A percentile compares a stretch with the other conserved stretches of the same genome.
These are phyloP conservation scores for Solanum chmielewskii DNA, from an alignment of 257 asterid genomes.

Conservation along the genomic window DNA sequence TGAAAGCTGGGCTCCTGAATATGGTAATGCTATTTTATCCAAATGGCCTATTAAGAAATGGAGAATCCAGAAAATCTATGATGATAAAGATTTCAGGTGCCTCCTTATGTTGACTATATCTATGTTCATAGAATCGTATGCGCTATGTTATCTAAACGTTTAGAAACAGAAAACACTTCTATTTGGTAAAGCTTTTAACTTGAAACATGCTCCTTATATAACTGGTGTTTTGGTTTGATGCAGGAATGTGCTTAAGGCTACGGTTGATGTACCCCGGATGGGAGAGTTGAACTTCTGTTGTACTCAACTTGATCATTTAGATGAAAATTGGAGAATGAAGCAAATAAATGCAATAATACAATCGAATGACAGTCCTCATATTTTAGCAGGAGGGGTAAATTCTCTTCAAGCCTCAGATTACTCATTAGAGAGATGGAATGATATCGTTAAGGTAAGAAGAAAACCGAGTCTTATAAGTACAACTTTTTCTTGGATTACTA, in stretches of 20 bases:
- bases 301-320: constrained; percentile 86
- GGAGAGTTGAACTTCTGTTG: constrained; percentile 75
- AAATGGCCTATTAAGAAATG: constrained; percentile 87
- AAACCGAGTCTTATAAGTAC: neutral
- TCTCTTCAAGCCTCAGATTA: constrained; percentile 87
- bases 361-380: constrained; percentile 54
- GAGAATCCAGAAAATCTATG: constrained; percentile 60
- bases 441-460: constrained; percentile 64
- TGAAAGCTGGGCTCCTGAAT: constrained; percentile 99
- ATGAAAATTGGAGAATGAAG: constrained; percentile 84
- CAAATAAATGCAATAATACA: constrained; percentile 66
- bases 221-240: neutral
- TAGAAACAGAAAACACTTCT: neutral
- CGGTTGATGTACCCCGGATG: constrained; percentile 61
- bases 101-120: neutral
- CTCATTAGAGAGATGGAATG: constrained; percentile 69
- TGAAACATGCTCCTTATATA: neutral
- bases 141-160: neutral
- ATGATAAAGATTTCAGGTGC: constrained; percentile 85
- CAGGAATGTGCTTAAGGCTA: constrained; percentile 92
- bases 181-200: neutral
- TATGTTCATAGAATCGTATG: neutral
- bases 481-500: neutral
- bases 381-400: constrained; percentile 83
- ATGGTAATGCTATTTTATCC: constrained; percentile 78